Percentiles rank a stretch among this genome's conserved stretches.
These are phyloP conservation scores for Amanita pallidorosea DNA, from an alignment of 768 basidiomycete genomes.

Conservation along the genomic window DNA sequence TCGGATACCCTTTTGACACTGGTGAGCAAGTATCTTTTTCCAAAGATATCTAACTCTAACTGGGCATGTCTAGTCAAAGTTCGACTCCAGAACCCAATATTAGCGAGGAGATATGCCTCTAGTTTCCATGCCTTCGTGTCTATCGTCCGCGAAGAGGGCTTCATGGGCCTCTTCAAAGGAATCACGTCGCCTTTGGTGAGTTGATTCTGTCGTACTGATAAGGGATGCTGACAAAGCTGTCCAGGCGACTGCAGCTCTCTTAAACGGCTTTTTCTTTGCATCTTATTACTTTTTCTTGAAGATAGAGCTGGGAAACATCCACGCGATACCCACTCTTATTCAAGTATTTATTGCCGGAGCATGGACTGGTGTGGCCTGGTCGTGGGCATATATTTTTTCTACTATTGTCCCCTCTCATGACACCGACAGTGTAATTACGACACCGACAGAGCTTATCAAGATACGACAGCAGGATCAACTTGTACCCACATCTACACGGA, in stretches of 20 bases:
- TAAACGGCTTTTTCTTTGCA: constrained; percentile 84
- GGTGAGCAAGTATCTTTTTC: constrained; percentile 10
- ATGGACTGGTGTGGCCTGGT: constrained; percentile 67
- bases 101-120: too few species aligned
- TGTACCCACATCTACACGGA: constrained; percentile 32
- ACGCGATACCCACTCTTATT: constrained; percentile 46
- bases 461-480: constrained; percentile 65
- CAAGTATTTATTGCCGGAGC: constrained; percentile 75
- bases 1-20: constrained; percentile 76
- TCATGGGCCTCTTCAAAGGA: too few species aligned
- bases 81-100: too few species aligned
- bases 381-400: constrained; percentile 39
- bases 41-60: neutral
- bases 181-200: too few species aligned
- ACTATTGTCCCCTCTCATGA: neutral
- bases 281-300: constrained; percentile 75
- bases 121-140: too few species aligned
- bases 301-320: constrained; percentile 36
- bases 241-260: constrained; percentile 52
- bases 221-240: too few species aligned
- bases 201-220: constrained; percentile 19
- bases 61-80: constrained; percentile 48
- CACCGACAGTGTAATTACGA: constrained; percentile 52
- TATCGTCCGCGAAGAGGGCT: too few species aligned
- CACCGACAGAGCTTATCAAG: constrained; percentile 83